Evolutionary conservation across 495 filamentous ascomycete species (phyloP), one percentile per base, ranked within the genome.

Genomic region (Podospora comata): DNA sequence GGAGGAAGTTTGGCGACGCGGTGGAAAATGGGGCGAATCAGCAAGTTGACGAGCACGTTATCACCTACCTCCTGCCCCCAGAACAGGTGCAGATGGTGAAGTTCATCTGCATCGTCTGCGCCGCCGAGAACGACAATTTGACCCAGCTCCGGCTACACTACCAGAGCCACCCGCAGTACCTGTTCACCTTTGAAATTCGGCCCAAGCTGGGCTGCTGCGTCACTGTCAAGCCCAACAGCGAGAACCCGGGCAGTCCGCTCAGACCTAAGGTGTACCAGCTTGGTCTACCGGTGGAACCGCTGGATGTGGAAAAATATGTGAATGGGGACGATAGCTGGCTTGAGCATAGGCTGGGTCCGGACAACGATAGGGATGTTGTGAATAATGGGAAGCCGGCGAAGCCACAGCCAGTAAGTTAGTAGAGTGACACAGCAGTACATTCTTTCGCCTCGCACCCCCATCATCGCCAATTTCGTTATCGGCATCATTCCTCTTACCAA

Each of bases 91-190:
- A 75, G n/a, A 75, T 81, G 2, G 73, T 79, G 53, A 74, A 72
- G 55, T 80, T 81, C 56, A 70, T 70, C 53, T 86, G 84, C 68
- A 76, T 83, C 56, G 69, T 83, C 65, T 86, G 84, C 69, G 78
- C 75, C 54, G 77, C 77, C 20, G 70, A 74, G 19, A 77, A 84
- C 62, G 74, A 75, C 28, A 76, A 78, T 0, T 71, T 85, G 63
- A 74, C 72, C 20, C 78, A 84, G 65, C 74, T 86, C 60, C 76
- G 79, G 66, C 67, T 77, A 15, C 84, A 86, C 68, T 74, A 84
- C 23, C 67, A 74, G 59, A 76, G 73, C 60, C 84, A 86, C 68
- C 72, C 73, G 30, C 72, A 79, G 60, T 82, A 84, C 68, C 77
- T 78, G 59, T 85, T 84, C 69, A 67, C 68, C 34, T 72, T 85